A percentile compares a stretch with the other conserved stretches of the same genome.
Conservation (phyloP, 2,329 filamentous ascomycete genomes). For the Fusarium continuum region DNA sequence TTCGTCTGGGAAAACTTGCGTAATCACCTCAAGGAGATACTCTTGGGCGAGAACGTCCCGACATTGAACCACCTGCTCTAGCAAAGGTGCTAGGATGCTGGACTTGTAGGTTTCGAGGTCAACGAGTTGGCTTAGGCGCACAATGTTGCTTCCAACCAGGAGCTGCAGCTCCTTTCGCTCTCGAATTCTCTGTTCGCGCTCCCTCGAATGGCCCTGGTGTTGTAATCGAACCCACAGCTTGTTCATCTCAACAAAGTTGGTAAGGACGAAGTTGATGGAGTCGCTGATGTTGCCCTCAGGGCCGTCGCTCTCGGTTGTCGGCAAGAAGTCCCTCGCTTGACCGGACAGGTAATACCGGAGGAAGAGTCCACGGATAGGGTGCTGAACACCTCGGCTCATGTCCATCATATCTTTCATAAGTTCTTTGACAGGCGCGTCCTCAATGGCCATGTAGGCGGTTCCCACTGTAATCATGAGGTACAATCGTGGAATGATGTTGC, state of each 20-base stretch:
- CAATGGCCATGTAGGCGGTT: slow-evolving; percentile 98
- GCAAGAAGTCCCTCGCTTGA: slow-evolving; percentile 89
- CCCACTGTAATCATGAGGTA: slow-evolving; percentile 99
- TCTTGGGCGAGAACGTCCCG: slow-evolving; percentile 96
- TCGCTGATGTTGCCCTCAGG: slow-evolving; percentile 96
- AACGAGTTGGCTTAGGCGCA: slow-evolving; percentile 92
- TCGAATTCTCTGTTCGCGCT: slow-evolving; percentile 91
- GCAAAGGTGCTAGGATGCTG: slow-evolving; percentile 83
- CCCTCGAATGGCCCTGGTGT: slow-evolving; percentile 95
- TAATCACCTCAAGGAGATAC: slow-evolving; percentile 97
- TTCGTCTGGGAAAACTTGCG: slow-evolving; percentile 98
- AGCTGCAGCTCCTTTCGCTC: slow-evolving; percentile 96
- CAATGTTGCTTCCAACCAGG: slow-evolving; percentile 94
- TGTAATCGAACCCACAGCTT: slow-evolving; percentile 98
- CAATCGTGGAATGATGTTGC: slow-evolving; percentile 94
- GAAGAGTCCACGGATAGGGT: slow-evolving; percentile 94
- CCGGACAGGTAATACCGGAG: slow-evolving; percentile 95
- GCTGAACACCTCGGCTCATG: slow-evolving; percentile 97
- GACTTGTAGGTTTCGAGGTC: slow-evolving; percentile 95
- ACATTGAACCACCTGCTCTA: slow-evolving; percentile 98
- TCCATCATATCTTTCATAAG: slow-evolving; percentile 99
- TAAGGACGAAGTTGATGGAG: slow-evolving; percentile 97
- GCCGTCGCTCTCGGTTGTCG: slow-evolving; percentile 83
- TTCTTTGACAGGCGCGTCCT: slow-evolving; percentile 98
- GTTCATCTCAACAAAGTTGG: slow-evolving; percentile 99